These are phyloP conservation scores for Apiotrichum domesticum DNA, from an alignment of 1,284 basidiomycete genomes.

Conservation along the genomic window DNA sequence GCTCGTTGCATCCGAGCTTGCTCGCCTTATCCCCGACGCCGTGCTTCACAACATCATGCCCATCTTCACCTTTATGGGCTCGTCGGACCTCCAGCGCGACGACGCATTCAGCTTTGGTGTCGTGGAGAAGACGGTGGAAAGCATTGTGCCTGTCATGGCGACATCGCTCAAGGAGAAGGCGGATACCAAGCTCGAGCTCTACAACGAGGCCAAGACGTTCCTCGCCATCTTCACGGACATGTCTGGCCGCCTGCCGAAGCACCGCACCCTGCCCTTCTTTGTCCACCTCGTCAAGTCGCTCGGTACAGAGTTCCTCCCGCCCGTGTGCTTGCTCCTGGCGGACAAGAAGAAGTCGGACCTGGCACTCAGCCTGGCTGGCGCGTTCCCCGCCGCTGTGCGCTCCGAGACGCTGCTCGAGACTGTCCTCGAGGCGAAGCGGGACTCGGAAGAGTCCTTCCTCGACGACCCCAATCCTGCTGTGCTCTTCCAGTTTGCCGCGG, in stretches of 20 bases:
- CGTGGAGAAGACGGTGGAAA: slow-evolving; percentile 88
- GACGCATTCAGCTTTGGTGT: slow-evolving; percentile 93
- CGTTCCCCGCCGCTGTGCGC: slow-evolving; percentile 56
- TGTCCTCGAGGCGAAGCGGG: slow-evolving; percentile 59
- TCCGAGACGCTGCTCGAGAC: slow-evolving; percentile 61
- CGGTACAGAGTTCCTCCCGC: slow-evolving; percentile 76
- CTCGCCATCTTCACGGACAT: slow-evolving; percentile 49
- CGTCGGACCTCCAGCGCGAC: slow-evolving; percentile 90
- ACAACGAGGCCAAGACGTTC: slow-evolving; percentile 49
- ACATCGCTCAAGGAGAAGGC: slow-evolving; percentile 60
- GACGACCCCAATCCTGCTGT: slow-evolving; percentile 41
- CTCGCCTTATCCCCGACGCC: slow-evolving; percentile 77
- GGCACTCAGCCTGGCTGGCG: slow-evolving; percentile 55
- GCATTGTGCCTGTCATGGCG: slow-evolving; percentile 88
- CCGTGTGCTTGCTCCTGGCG: slow-evolving; percentile 77
- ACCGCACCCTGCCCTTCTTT: slow-evolving; percentile 62
- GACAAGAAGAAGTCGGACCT: slow-evolving; percentile 71
- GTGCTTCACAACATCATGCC: slow-evolving; percentile 96
- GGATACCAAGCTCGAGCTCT: slow-evolving; percentile 56
- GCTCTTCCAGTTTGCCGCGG: slow-evolving; percentile 58
- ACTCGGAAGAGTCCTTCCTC: slow-evolving; percentile 45
- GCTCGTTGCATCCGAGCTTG: slow-evolving; percentile 78
- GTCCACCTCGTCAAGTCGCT: slow-evolving; percentile 81
- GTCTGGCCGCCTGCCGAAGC: slow-evolving; percentile 45
- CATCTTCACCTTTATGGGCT: slow-evolving; percentile 98